Percentiles rank a stretch among this genome's conserved stretches.
Conservation (phyloP, 1,284 basidiomycete species). For the Apiotrichum porosum region DNA sequence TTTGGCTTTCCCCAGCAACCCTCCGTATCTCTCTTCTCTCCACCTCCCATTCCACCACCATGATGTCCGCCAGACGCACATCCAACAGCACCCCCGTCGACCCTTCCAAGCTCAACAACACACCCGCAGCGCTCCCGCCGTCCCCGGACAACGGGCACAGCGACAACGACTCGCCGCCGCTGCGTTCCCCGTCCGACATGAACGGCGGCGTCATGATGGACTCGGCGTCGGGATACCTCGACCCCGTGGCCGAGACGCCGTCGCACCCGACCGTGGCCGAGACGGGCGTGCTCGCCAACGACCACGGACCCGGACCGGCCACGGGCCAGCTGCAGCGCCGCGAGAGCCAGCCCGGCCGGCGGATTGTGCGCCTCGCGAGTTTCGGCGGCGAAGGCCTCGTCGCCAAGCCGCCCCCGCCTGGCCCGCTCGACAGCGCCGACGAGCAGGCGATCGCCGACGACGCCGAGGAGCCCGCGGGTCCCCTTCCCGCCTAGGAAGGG, state of each 20-base stretch:
- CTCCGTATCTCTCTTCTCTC: too few relatives aligned
- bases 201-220: background rate
- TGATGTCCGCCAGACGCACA: background rate
- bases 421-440: background rate
- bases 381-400: slow-evolving; percentile 42
- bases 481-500: too few relatives aligned
- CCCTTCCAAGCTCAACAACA: slow-evolving; percentile 38
- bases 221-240: slow-evolving; percentile 23
- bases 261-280: slow-evolving; percentile 42
- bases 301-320: slow-evolving; percentile 25
- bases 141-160: background rate
- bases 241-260: slow-evolving; percentile 9
- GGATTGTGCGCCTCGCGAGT: slow-evolving; percentile 40
- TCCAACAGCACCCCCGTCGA: slow-evolving; percentile 18
- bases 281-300: slow-evolving; percentile 26
- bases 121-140: slow-evolving; percentile 25
- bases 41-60: background rate
- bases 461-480: too few relatives aligned
- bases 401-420: slow-evolving; percentile 24
- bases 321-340: slow-evolving; percentile 38
- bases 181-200: slow-evolving; percentile 2
- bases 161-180: slow-evolving; percentile 19
- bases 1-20: too few relatives aligned
- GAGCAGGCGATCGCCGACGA: background rate
- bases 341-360: slow-evolving; percentile 22